Evolutionary conservation across 306 rosid species (phyloP).

Genomic region (Acmispon strigosus): DNA sequence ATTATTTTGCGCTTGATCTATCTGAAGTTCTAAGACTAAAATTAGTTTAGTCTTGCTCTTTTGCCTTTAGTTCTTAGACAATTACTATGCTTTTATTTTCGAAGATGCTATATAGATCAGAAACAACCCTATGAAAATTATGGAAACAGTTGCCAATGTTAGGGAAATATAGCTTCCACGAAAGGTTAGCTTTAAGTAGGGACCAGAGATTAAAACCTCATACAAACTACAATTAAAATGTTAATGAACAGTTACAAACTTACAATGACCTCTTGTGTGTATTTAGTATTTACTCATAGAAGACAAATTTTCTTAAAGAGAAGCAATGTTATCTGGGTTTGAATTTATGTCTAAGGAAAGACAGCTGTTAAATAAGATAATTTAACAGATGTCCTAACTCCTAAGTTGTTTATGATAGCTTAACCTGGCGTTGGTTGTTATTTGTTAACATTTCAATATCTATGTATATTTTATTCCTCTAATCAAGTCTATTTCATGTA

Average conservation of each 20-base stretch:
- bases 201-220: too few species aligned
- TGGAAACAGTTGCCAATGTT: neutral
- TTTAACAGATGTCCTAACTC: neutral
- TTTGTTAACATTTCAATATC: neutral
- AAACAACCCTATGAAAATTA: neutral
- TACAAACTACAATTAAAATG: too few species aligned
- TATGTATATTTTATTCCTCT: neutral
- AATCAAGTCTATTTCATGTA: conserved; percentile 9
- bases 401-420: neutral
- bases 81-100: neutral
- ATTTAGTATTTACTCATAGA: too few species aligned
- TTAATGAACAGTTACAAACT: too few species aligned
- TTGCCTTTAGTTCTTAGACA: neutral
- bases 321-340: too few species aligned
- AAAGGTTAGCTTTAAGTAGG: too few species aligned
- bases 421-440: neutral
- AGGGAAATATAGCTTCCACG: neutral
- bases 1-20: neutral
- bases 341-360: too few species aligned
- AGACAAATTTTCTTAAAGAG: too few species aligned
- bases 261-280: too few species aligned
- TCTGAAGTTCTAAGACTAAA: too few species aligned
- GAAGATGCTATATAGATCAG: neutral
- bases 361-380: neutral
- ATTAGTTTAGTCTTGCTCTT: too few species aligned